A percentile compares a stretch with the other conserved stretches of the same genome.
Evolutionary conservation across 2,329 filamentous ascomycete genomes (phyloP).

Genomic region (Neophaeococcomyces aloes): DNA sequence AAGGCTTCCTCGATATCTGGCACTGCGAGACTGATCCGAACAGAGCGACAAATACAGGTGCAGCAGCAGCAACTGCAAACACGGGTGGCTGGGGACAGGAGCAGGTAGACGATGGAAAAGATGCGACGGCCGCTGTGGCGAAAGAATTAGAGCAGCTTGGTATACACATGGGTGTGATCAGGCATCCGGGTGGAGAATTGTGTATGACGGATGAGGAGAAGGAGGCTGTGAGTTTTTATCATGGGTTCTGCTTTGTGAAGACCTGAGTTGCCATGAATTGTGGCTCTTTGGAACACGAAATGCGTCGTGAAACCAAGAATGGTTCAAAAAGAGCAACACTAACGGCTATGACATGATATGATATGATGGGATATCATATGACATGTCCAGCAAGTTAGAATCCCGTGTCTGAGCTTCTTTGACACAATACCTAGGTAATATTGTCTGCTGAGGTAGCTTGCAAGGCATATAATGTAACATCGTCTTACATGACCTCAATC

Average conservation of each 20-base stretch:
- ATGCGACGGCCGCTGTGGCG: conserved; percentile 42
- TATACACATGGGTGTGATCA: conserved; percentile 89
- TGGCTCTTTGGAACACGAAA: too few relatives aligned
- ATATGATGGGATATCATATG: too few relatives aligned
- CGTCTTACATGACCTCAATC: too few relatives aligned
- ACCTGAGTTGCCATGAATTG: neutral
- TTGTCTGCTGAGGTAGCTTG: too few relatives aligned
- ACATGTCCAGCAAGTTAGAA: too few relatives aligned
- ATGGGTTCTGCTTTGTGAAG: conserved; percentile 96
- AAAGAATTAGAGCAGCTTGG: conserved; percentile 69
- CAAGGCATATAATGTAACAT: too few relatives aligned
- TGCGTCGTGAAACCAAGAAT: too few relatives aligned
- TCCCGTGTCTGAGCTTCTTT: too few relatives aligned
- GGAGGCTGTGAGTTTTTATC: conserved; percentile 79
- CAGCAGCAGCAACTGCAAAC: neutral
- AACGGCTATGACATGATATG: too few relatives aligned
- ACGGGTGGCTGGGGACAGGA: conserved; percentile 4
- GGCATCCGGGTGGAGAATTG: conserved; percentile 54
- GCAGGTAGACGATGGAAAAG: conserved; percentile 39
- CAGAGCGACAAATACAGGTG: conserved; percentile 6
- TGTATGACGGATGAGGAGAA: conserved; percentile 76
- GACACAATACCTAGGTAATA: too few relatives aligned
- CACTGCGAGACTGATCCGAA: conserved; percentile 50
- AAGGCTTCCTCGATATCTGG: conserved; percentile 85
- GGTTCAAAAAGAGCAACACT: too few relatives aligned